Conservation (phyloP, 1,139 yeast genomes). For the Magnusiomyces tetraspermus region DNA sequence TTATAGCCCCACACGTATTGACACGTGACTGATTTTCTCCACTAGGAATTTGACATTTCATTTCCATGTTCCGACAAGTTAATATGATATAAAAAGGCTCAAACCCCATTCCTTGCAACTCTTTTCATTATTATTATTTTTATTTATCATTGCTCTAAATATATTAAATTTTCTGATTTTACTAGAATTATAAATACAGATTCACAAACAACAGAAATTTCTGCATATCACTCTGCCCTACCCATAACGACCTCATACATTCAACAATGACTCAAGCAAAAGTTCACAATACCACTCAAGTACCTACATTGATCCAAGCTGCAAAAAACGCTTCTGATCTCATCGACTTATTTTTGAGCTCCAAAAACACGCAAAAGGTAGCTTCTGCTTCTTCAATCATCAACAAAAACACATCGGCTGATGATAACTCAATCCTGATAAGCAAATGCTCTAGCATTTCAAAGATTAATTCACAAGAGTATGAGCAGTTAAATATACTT, state of each 20-base stretch:
- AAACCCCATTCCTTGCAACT: too few relatives aligned
- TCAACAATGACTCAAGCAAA: constrained; percentile 2
- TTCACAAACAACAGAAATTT: not conserved
- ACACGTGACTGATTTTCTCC: too few relatives aligned
- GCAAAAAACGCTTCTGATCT: constrained; percentile 4
- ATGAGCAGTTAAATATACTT: not conserved
- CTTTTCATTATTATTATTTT: too few relatives aligned
- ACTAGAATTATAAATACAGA: not conserved
- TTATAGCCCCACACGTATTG: too few relatives aligned
- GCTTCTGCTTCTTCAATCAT: not conserved
- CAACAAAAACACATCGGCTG: not conserved
- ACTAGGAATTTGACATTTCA: too few relatives aligned
- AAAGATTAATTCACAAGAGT: not conserved
- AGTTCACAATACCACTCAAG: not conserved
- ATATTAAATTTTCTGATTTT: too few relatives aligned
- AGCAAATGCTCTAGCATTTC: not conserved
- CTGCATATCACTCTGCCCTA: not conserved
- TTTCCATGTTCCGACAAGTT: too few relatives aligned
- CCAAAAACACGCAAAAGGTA: not conserved
- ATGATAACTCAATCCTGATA: not conserved
- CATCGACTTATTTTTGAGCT: not conserved
- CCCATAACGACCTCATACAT: not conserved
- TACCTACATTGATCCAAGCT: not conserved
- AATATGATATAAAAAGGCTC: too few relatives aligned
- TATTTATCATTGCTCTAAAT: too few relatives aligned